Percentiles rank a stretch among this genome's conserved stretches.
Conservation (phyloP, 306 rosid species). For the Carpinus fangiana region DNA sequence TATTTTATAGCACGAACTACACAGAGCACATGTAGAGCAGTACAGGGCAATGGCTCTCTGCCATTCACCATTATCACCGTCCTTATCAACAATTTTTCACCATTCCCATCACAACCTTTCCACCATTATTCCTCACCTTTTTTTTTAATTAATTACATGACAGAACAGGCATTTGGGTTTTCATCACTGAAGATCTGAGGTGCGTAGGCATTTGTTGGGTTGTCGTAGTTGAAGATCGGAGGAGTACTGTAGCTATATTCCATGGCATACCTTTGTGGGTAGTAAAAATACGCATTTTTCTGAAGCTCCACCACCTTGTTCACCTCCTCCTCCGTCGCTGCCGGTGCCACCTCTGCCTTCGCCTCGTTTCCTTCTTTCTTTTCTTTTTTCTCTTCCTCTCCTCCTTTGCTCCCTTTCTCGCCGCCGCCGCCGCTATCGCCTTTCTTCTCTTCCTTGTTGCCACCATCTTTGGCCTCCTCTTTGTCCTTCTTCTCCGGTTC, state of each 20-base stretch:
- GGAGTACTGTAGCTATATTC: no score
- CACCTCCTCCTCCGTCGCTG: conserved; percentile 42
- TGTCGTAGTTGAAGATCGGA: no score
- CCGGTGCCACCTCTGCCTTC: neutral
- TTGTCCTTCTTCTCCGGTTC: conserved; percentile 55
- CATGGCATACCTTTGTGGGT: conserved; percentile 45
- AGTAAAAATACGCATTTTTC: conserved; percentile 44
- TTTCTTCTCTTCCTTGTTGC: conserved; percentile 34
- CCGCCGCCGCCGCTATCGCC: conserved; percentile 22
- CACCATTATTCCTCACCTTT: conserved; percentile 9
- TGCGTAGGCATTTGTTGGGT: conserved; percentile 17
- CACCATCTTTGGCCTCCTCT: conserved; percentile 38
- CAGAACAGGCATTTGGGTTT: conserved; percentile 75
- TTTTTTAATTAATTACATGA: conserved; percentile 38
- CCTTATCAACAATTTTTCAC: conserved; percentile 21
- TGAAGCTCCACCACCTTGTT: conserved; percentile 49
- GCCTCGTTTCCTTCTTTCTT: conserved; percentile 18
- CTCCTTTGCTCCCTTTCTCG: conserved; percentile 25
- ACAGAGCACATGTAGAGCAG: conserved; percentile 36
- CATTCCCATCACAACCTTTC: neutral
- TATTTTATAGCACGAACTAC: conserved; percentile 38
- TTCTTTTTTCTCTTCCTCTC: conserved; percentile 13
- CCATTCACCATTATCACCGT: conserved; percentile 3
- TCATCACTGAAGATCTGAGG: conserved; percentile 90
- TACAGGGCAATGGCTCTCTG: conserved; percentile 7